Base-by-base conservation (phyloP, 2,329 filamentous ascomycete genomes). In the Dothiorella sarmentorum region DNA sequence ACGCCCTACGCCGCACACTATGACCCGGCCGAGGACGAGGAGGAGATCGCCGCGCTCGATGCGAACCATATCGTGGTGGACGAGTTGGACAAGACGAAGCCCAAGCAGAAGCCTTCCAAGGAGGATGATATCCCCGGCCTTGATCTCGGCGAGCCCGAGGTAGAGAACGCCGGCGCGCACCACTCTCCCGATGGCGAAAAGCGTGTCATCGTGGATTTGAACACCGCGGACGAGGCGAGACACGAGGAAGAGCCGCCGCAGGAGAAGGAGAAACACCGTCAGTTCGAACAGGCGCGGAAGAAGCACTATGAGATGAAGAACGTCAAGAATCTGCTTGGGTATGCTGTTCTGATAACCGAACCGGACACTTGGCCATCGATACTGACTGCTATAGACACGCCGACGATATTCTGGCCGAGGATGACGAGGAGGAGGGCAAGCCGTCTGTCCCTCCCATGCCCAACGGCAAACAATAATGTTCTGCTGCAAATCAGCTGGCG, bases 241-340 rank as follows among this genome's bases (percentile, higher is more conserved):
- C 49, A 35, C 24, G 49, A 53, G 22, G 47, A 10, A 4, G 49
- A 53, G 17, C 49, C 49, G 33, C 49, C 49, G 10, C 91, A 96
- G 73, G 92, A 96, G 71, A 80, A 80, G 62, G 91, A 94, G 78
- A 97, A 97, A 80, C 94, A 99, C 75, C 85, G 83, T 70, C 85
- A 89, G 71, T 99, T 99, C 73, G 92, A 97, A 77, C 82, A 90
- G 76, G 82, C 91, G 79, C 85, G 94, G 69, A 97, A 94, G 85
- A 93, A 87, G 79, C 94, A 99, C 75, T 99, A 99, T 75, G 94
- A 99, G 81, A 99, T 99, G 94, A 91, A 85, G 77, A 89, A 94
- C 69, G 91, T 97, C 60, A 96, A 94, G 68, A 84, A 87, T 68
- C 76, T 97, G 56, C 83, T 99, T 64, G 92, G 91, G 85, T 87